phyloP scores from a whole-genome alignment of 305 asterid species.

The Fraxinus platypoda region DNA sequence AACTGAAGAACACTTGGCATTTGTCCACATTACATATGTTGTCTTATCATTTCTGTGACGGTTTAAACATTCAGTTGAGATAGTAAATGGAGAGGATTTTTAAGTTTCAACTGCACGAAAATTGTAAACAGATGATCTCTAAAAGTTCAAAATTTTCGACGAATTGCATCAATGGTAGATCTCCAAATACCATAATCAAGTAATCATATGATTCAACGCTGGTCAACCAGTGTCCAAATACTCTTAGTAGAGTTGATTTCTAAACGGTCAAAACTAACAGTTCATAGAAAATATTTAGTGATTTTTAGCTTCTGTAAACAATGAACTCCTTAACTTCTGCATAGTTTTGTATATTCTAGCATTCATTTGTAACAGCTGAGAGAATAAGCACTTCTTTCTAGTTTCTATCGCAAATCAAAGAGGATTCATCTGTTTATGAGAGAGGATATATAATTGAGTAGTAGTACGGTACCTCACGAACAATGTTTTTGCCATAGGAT shows the following conservation, averaged over 20 bases:
- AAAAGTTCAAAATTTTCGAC: not conserved
- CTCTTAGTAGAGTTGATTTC: not conserved
- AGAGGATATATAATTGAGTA: not conserved
- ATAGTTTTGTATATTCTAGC: not conserved
- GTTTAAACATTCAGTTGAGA: not conserved
- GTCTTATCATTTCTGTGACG: not conserved
- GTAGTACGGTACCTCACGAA: conserved; percentile 61
- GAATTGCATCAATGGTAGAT: not conserved
- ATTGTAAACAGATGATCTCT: not conserved
- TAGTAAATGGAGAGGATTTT: not conserved
- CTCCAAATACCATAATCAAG: not conserved
- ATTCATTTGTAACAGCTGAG: not conserved
- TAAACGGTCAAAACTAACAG: not conserved
- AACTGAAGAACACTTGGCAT: not conserved
- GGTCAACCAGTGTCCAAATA: not conserved
- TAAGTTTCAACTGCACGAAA: not conserved
- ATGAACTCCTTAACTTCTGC: not conserved
- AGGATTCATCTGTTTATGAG: not conserved
- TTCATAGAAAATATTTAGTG: not conserved
- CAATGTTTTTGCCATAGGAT: conserved; percentile 79
- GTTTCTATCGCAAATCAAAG: not conserved
- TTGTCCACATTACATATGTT: not conserved
- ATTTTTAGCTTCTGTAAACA: not conserved
- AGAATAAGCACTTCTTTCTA: not conserved
- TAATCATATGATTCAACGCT: not conserved